Conservation (phyloP, 768 basidiomycete genomes). For the Inosperma sp. region DNA sequence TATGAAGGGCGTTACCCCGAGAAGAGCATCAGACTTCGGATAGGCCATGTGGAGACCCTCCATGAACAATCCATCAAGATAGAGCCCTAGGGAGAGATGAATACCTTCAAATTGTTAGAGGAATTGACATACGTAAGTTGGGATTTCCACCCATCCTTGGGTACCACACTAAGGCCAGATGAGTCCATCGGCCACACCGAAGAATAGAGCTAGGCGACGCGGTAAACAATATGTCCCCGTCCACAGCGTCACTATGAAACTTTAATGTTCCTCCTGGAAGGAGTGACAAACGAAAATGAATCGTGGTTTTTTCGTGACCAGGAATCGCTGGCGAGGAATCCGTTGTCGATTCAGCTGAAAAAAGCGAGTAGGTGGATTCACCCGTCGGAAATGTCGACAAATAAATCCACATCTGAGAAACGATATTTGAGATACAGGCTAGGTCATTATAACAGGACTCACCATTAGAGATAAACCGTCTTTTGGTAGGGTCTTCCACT, state of each 20-base stretch:
- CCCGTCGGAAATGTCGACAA: constrained; percentile 37
- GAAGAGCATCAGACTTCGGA: constrained; percentile 43
- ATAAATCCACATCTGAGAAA: constrained; percentile 47
- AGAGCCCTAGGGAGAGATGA: constrained; percentile 50
- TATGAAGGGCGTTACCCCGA: constrained; percentile 10
- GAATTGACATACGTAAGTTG: constrained; percentile 50
- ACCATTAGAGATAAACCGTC: constrained; percentile 76
- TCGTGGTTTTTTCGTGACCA: background rate
- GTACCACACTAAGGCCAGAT: constrained; percentile 63
- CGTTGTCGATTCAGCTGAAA: constrained; percentile 22
- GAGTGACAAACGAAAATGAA: constrained; percentile 36
- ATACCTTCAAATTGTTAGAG: background rate
- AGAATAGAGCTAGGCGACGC: constrained; percentile 45
- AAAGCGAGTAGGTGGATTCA: constrained; percentile 31
- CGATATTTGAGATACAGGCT: background rate
- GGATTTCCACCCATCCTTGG: constrained; percentile 52
- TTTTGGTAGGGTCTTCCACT: constrained; percentile 46
- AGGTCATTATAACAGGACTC: constrained; percentile 10
- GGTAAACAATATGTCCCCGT: constrained; percentile 40
- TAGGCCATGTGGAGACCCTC: constrained; percentile 63
- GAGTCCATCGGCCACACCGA: constrained; percentile 54
- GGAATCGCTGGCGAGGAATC: background rate
- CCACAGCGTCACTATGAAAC: constrained; percentile 35
- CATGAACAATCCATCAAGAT: constrained; percentile 64
- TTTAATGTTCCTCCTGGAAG: constrained; percentile 55